Conservation (phyloP, 2,329 filamentous ascomycete genomes). For the Atkinsonella hypoxylon region DNA sequence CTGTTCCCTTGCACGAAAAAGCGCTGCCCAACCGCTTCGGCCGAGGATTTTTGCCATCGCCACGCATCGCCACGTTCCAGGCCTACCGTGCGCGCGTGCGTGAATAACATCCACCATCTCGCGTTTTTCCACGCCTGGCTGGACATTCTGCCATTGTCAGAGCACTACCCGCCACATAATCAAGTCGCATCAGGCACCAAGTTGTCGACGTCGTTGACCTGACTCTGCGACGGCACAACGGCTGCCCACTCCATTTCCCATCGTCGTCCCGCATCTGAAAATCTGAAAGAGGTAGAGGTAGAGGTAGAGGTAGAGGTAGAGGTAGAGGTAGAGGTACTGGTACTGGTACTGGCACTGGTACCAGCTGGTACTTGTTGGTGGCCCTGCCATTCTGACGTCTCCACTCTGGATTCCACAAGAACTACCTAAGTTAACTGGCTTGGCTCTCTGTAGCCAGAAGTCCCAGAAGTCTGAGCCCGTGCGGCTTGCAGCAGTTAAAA, state of each 20-base stretch:
- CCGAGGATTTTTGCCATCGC: background rate
- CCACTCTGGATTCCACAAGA: background rate
- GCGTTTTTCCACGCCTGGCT: background rate
- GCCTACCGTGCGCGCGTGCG: background rate
- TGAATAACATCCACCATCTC: background rate
- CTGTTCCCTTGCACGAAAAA: background rate
- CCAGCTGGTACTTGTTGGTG: background rate
- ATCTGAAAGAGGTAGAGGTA: too few species aligned
- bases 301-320: too few species aligned
- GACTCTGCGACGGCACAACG: background rate
- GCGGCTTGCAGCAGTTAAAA: background rate
- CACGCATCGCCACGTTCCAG: background rate
- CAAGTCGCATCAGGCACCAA: background rate
- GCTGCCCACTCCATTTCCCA: background rate
- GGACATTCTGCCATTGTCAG: background rate
- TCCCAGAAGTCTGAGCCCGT: background rate
- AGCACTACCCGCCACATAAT: too few species aligned
- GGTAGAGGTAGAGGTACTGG: too few species aligned
- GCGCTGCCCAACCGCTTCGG: background rate
- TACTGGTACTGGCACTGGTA: too few species aligned
- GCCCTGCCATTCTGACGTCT: slow-evolving; percentile 1
- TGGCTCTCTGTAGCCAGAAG: too few species aligned
- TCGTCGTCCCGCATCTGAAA: slow-evolving; percentile 1
- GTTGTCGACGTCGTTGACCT: background rate
- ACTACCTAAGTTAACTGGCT: too few species aligned